Evolutionary conservation across 176 grass and related monocot species (phyloP).

Genomic region (Triticum turgidum): DNA sequence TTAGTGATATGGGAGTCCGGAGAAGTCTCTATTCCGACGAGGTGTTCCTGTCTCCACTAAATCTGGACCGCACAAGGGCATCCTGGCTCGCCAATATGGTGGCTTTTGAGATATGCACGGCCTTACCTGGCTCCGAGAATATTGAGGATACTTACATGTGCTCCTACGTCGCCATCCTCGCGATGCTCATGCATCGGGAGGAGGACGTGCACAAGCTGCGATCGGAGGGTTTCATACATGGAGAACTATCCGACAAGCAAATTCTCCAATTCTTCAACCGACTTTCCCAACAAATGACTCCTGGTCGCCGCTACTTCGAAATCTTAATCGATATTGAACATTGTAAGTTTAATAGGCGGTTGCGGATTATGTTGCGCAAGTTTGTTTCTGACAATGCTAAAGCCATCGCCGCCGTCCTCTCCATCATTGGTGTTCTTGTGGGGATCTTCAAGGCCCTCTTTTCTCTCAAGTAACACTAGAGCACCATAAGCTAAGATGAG

Average conservation of each 20-base stretch:
- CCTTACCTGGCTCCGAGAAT: accelerated
- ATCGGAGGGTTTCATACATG: background rate
- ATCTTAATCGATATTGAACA: too few species aligned
- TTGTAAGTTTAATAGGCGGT: too few species aligned
- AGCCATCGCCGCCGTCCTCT: background rate
- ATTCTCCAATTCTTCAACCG: background rate
- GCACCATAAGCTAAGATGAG: too few species aligned
- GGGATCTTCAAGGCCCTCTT: background rate
- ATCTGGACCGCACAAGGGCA: too few species aligned
- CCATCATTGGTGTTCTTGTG: background rate
- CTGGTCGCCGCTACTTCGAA: too few species aligned
- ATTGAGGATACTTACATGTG: background rate
- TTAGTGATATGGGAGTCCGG: background rate
- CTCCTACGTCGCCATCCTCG: background rate
- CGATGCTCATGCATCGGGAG: background rate
- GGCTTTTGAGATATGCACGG: background rate
- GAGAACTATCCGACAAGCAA: background rate
- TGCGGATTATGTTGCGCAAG: too few species aligned
- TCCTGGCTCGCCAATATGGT: background rate
- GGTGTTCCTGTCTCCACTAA: too few species aligned
- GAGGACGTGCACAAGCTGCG: background rate
- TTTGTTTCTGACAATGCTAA: background rate
- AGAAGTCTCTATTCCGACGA: too few species aligned
- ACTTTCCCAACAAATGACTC: background rate
- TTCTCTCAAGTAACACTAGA: background rate